These are phyloP conservation scores for Corymbia maculata DNA, from an alignment of 345 rosid genomes.

Conservation along the genomic window DNA sequence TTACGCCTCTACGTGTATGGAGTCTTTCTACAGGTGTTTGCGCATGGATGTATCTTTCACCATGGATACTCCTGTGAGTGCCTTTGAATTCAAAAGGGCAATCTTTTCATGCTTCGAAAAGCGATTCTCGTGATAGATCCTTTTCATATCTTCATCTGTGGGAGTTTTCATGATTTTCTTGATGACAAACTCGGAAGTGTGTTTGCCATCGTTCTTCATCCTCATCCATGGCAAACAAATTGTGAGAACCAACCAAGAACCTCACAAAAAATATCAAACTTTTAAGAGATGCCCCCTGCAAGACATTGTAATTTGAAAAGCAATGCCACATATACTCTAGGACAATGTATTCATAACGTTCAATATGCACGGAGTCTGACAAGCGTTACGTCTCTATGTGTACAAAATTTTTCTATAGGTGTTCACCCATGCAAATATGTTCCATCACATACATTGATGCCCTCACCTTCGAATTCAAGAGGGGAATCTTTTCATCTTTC, in stretches of 20 bases:
- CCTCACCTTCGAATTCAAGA: background rate
- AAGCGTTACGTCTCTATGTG: background rate
- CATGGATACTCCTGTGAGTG: background rate
- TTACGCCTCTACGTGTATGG: background rate
- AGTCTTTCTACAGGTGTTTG: background rate
- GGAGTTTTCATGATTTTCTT: accelerated
- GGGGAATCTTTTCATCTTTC: background rate
- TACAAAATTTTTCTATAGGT: background rate
- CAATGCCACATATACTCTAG: background rate
- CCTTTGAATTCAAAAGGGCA: background rate
- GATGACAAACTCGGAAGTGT: background rate
- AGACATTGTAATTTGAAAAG: background rate
- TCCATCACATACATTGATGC: background rate
- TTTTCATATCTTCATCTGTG: background rate
- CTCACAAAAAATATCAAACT: background rate
- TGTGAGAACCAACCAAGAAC: background rate
- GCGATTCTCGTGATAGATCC: background rate
- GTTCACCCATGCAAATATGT: background rate
- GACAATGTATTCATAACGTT: background rate
- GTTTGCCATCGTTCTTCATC: background rate
- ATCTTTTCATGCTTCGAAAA: background rate
- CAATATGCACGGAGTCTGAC: background rate
- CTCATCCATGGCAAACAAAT: background rate
- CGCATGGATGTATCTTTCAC: background rate
- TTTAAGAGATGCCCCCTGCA: background rate